Evolutionary conservation across 2,329 filamentous ascomycete species (phyloP).

Genomic region (Colletotrichum lini): DNA sequence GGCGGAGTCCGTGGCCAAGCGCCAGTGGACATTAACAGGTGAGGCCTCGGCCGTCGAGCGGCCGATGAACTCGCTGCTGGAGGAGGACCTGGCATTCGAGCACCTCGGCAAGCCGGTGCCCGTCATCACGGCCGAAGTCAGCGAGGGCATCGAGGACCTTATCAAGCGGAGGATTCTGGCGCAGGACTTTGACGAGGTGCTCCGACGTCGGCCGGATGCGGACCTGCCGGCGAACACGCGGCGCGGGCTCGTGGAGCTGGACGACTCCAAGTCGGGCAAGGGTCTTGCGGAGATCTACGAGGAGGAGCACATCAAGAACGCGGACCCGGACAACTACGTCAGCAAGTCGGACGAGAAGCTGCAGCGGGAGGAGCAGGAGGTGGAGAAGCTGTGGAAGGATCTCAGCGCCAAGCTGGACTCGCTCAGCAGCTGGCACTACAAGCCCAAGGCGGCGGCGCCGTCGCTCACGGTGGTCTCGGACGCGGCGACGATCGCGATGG

Average conservation of each 20-base stretch:
- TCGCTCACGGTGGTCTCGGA: constrained; percentile 89
- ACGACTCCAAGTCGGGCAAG: constrained; percentile 89
- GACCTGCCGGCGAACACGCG: constrained; percentile 72
- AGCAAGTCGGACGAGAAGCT: constrained; percentile 87
- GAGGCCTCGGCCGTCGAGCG: constrained; percentile 88
- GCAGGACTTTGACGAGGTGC: constrained; percentile 92
- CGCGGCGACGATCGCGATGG: constrained; percentile 92
- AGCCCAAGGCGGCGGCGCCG: constrained; percentile 87
- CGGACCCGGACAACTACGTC: constrained; percentile 84
- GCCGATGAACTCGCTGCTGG: constrained; percentile 91
- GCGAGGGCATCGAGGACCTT: constrained; percentile 90
- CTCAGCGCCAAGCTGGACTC: constrained; percentile 86
- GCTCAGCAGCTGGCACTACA: constrained; percentile 95
- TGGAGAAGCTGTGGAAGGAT: constrained; percentile 86
- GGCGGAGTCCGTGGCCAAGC: constrained; percentile 88
- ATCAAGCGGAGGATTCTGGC: constrained; percentile 94
- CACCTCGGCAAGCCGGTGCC: constrained; percentile 94
- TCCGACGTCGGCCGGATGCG: constrained; percentile 83
- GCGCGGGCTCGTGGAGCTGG: constrained; percentile 83
- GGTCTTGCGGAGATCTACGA: constrained; percentile 95
- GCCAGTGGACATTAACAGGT: constrained; percentile 90
- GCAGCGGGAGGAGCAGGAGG: constrained; percentile 85
- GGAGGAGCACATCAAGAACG: constrained; percentile 85
- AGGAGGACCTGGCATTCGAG: constrained; percentile 97
- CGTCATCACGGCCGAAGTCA: constrained; percentile 92